Evolutionary conservation across 106 monocot genomes (phyloP), one percentile per base, ranked within the genome.

Genomic region (Triglochin maritima): DNA sequence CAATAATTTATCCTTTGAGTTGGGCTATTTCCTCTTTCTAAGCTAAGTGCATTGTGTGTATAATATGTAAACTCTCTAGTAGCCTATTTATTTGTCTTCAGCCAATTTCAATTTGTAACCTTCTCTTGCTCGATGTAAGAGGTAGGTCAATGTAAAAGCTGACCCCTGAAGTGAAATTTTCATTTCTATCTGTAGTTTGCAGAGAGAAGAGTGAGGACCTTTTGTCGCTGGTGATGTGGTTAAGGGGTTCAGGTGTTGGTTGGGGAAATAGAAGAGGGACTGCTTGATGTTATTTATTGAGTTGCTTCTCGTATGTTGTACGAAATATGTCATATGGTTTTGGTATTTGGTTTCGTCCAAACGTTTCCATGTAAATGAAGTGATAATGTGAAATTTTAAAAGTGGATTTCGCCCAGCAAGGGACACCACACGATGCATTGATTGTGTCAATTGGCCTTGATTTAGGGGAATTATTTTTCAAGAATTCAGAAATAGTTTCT

Each of bases 1-100:
- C 47, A 3, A 64, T 64, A 12, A n/a, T 48, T 64, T 64, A 64
- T 64, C n/a, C 46, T 63, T 63, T 64, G 14, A 5, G 49, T 12
- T 13, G 14, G 9, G n/a, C 15, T n/a, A 47, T 7, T 46, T 46
- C 8, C 13, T 48, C 3, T 5, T 10, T 56, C 3, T 56, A 56
- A 56, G 14, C 14, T 56, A 12, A 14, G 2, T 12, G 9, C 12
- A 53, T 12, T 29, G 7, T n/a, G 9, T 57, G 56, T 16, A 57
- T 57, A 57, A n/a, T 57, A 57, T 16, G 16, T 16, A 57, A 13
- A 5, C 5, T 16, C 13, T 15, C 4, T 57, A 57, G 56, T n/a
- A 57, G 6, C 56, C 13, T 12, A 57, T n/a, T 57, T 57, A 13
- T 4, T 57, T 10, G 9, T 16, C 56, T 16, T n/a, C 56, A 15